Evolutionary conservation across 2,329 filamentous ascomycete genomes (phyloP).

Genomic region (Colletotrichum sp.): DNA sequence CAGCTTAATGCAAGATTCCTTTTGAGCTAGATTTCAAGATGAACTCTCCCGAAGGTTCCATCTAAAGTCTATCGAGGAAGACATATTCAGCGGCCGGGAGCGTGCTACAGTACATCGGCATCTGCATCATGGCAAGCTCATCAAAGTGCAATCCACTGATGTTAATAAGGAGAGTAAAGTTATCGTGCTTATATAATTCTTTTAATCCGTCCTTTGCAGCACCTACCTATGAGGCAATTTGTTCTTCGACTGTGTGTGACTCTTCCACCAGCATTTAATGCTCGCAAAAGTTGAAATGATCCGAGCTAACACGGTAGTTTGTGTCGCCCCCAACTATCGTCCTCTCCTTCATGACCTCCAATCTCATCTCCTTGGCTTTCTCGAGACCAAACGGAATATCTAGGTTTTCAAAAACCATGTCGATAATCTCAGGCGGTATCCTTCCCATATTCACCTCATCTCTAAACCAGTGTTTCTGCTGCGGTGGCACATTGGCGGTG

Average conservation of each 20-base stretch:
- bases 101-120: neutral
- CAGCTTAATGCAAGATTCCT: neutral
- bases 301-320: neutral
- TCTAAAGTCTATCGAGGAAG: neutral
- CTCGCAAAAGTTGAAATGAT: constrained; percentile 28
- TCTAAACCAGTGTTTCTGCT: constrained; percentile 44
- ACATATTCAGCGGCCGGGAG: neutral
- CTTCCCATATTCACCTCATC: constrained; percentile 6
- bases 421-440: constrained; percentile 25
- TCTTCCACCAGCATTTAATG: constrained; percentile 11
- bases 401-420: constrained; percentile 24
- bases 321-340: neutral
- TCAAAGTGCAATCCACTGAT: neutral
- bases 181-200: neutral
- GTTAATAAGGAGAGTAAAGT: accelerated
- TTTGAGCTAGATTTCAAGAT: neutral
- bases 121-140: neutral
- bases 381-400: constrained; percentile 24
- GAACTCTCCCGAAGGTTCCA: neutral
- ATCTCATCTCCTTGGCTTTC: constrained; percentile 26
- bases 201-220: neutral
- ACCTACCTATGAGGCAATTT: neutral
- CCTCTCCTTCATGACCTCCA: constrained; percentile 31
- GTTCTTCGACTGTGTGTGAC: neutral
- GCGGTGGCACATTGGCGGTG: constrained; percentile 49